Conservation (phyloP, 306 rosid species). For the Malus asiatica region DNA sequence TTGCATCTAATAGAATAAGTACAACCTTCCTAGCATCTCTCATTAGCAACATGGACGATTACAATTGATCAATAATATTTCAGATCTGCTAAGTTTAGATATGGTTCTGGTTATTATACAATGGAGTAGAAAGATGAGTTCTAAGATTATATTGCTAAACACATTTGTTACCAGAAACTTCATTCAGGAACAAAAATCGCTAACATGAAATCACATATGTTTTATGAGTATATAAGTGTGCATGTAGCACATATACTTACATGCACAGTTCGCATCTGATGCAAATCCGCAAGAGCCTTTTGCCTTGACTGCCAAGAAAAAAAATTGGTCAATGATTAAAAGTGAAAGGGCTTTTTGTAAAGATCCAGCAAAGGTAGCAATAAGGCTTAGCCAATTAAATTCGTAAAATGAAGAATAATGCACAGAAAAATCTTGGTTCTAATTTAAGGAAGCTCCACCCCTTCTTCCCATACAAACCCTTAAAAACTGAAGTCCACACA, state of each 20-base stretch:
- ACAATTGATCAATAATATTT: neutral
- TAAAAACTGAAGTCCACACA: neutral
- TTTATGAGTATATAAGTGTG: neutral
- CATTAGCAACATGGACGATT: no score
- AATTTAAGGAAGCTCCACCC: neutral
- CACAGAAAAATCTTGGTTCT: neutral
- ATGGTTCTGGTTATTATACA: neutral
- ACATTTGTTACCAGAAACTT: neutral
- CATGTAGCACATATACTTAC: slow-evolving; percentile 33
- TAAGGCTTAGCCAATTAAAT: neutral
- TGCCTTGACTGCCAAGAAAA: slow-evolving; percentile 68
- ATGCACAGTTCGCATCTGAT: slow-evolving; percentile 73
- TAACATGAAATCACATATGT: neutral
- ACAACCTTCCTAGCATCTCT: neutral
- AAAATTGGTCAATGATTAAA: neutral
- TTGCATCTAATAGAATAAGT: neutral
- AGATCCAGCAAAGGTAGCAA: neutral
- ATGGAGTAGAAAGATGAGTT: neutral
- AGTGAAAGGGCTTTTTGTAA: neutral
- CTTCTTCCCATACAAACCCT: neutral
- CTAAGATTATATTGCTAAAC: neutral
- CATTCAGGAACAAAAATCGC: neutral
- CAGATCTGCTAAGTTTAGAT: neutral
- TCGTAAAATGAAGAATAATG: neutral
- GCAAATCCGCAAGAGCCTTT: slow-evolving; percentile 77